These are phyloP conservation scores for Neurospora intermedia DNA, from an alignment of 495 filamentous ascomycete genomes.

Conservation along the genomic window DNA sequence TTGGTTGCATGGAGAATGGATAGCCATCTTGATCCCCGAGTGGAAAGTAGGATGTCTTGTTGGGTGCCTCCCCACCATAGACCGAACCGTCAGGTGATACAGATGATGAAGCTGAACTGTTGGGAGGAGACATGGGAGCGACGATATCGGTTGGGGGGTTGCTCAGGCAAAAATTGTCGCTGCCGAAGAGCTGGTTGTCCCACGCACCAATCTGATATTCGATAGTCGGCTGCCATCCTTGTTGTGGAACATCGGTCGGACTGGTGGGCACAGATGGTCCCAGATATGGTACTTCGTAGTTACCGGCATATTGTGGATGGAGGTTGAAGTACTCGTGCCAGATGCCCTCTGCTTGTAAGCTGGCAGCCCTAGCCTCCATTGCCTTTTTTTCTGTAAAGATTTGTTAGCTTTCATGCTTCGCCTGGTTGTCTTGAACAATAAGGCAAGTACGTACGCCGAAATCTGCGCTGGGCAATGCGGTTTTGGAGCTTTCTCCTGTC, in stretches of 20 bases:
- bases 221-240: background rate
- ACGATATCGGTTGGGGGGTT: background rate
- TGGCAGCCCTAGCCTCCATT: background rate
- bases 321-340: slow-evolving; percentile 3
- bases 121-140: background rate
- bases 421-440: background rate
- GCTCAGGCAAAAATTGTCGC: background rate
- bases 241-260: background rate
- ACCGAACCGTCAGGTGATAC: background rate
- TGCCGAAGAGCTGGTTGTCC: slow-evolving; percentile 1
- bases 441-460: slow-evolving; percentile 1
- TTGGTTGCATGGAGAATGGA: background rate
- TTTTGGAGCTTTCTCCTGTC: slow-evolving; percentile 4
- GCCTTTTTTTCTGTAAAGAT: slow-evolving; percentile 1
- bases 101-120: background rate
- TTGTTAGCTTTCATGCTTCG: background rate
- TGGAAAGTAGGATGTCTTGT: background rate
- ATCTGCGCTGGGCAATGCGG: slow-evolving; percentile 2
- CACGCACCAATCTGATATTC: background rate
- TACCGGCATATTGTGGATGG: background rate
- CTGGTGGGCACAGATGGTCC: background rate
- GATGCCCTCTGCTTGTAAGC: background rate
- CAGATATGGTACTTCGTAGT: background rate
- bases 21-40: background rate
- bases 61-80: background rate